These are phyloP conservation scores for Lipomyces mesembrius DNA, from an alignment of 805 yeast genomes.

Conservation along the genomic window DNA sequence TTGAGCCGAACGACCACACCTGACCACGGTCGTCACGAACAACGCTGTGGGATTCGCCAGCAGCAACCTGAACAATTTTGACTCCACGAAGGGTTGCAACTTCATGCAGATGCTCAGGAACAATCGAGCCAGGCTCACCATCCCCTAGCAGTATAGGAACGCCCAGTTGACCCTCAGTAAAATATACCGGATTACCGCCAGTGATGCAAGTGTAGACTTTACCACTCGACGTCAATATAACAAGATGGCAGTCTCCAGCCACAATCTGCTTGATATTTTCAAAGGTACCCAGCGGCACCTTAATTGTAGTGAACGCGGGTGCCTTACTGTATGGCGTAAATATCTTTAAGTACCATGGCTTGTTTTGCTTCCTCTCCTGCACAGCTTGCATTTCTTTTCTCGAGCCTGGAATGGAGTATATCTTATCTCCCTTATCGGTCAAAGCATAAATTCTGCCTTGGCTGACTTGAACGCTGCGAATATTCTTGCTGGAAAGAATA, in stretches of 20 bases:
- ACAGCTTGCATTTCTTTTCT: conserved; percentile 30
- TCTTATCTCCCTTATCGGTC: conserved; percentile 49
- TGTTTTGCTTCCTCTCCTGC: conserved; percentile 11
- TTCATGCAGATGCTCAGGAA: conserved; percentile 51
- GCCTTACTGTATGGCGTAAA: conserved; percentile 6
- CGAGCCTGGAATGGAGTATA: conserved; percentile 44
- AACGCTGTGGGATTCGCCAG: conserved; percentile 75
- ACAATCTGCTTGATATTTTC: conserved; percentile 60
- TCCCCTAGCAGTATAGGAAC: conserved; percentile 48
- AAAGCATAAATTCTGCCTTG: conserved; percentile 56
- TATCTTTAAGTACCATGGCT: conserved; percentile 19
- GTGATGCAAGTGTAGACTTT: conserved; percentile 68
- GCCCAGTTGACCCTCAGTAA: conserved; percentile 81
- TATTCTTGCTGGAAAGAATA: conserved; percentile 55
- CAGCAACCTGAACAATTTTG: conserved; percentile 61
- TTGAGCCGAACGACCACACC: conserved; percentile 86
- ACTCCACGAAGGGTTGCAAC: conserved; percentile 62
- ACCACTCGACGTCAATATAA: conserved; percentile 64
- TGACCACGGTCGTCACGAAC: conserved; percentile 69
- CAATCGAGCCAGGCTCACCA: conserved; percentile 12
- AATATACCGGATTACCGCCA: conserved; percentile 48
- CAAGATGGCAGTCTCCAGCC: conserved; percentile 70
- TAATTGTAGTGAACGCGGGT: conserved; percentile 15
- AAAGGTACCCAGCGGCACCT: conserved; percentile 45
- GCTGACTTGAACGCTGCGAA: conserved; percentile 55